Percentiles rank a stretch among this genome's conserved stretches.
Conservation (phyloP, 1,284 basidiomycete species). For the Kwoniella shivajii region DNA sequence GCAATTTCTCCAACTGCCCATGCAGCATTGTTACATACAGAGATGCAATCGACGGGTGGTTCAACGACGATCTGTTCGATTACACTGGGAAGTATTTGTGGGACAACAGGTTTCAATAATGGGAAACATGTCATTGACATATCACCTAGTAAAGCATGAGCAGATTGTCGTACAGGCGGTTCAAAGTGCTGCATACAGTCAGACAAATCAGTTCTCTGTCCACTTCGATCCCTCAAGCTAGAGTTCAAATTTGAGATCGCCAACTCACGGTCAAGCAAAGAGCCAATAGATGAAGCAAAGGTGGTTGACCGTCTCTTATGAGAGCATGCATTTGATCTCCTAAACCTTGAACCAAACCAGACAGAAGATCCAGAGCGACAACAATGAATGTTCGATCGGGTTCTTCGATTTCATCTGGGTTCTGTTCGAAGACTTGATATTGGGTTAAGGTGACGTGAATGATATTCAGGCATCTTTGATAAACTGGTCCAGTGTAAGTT, state of each 20-base stretch:
- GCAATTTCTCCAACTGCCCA: constrained; percentile 99
- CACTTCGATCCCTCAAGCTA: background rate
- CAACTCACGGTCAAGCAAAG: constrained; percentile 71
- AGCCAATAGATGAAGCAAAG: constrained; percentile 74
- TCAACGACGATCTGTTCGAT: constrained; percentile 77
- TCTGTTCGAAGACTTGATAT: constrained; percentile 65
- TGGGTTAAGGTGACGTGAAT: constrained; percentile 78
- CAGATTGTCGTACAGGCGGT: constrained; percentile 91
- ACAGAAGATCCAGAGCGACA: constrained; percentile 92
- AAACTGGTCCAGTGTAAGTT: constrained; percentile 87
- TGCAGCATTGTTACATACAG: constrained; percentile 99
- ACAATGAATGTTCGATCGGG: constrained; percentile 96
- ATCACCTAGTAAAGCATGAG: constrained; percentile 95
- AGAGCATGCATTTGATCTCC: constrained; percentile 73
- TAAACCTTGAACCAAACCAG: constrained; percentile 92
- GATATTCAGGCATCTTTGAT: constrained; percentile 85
- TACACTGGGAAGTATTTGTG: constrained; percentile 85
- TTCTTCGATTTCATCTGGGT: constrained; percentile 79
- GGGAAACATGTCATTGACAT: constrained; percentile 87
- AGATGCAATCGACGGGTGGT: constrained; percentile 83
- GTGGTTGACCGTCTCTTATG: constrained; percentile 70
- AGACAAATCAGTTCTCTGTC: background rate
- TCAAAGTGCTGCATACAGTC: constrained; percentile 77
- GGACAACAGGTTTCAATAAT: constrained; percentile 79
- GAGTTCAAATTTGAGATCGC: too few relatives aligned